Percentiles rank a stretch among this genome's conserved stretches.
Evolutionary conservation across 768 basidiomycete species (phyloP).

Genomic region (Phaffia tasmanica): DNA sequence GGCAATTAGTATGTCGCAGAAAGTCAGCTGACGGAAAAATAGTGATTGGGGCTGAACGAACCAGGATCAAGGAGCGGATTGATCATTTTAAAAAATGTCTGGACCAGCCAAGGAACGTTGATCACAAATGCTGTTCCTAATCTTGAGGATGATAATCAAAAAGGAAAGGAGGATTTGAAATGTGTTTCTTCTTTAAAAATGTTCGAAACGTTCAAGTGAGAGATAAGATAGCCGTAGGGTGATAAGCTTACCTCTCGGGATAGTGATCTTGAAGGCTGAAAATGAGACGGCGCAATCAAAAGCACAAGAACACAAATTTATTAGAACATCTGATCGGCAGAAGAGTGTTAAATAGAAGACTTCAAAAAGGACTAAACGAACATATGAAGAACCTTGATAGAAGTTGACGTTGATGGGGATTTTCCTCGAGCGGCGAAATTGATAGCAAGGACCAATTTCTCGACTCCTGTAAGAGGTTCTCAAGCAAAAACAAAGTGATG

Average conservation of each 20-base stretch:
- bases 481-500: no score
- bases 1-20: no score
- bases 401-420: slow-evolving; percentile 3
- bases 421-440: slow-evolving; percentile 20
- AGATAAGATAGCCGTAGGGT: neutral
- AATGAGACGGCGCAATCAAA: neutral
- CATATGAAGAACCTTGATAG: slow-evolving; percentile 20
- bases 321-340: neutral
- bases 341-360: neutral
- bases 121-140: slow-evolving; percentile 21
- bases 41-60: no score
- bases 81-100: slow-evolving; percentile 20
- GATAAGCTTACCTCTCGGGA: slow-evolving; percentile 1
- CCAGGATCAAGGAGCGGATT: slow-evolving; percentile 19
- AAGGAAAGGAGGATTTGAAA: no score
- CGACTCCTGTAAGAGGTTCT: neutral
- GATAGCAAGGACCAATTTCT: slow-evolving; percentile 20
- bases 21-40: no score
- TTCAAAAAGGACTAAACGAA: neutral
- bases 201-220: no score
- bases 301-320: neutral
- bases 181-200: no score
- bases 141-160: neutral
- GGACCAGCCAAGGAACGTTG: slow-evolving; percentile 21
- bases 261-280: slow-evolving; percentile 15